Evolutionary conservation across 2,329 filamentous ascomycete genomes (phyloP).

Genomic region (Allantophomopsis cytisporea): DNA sequence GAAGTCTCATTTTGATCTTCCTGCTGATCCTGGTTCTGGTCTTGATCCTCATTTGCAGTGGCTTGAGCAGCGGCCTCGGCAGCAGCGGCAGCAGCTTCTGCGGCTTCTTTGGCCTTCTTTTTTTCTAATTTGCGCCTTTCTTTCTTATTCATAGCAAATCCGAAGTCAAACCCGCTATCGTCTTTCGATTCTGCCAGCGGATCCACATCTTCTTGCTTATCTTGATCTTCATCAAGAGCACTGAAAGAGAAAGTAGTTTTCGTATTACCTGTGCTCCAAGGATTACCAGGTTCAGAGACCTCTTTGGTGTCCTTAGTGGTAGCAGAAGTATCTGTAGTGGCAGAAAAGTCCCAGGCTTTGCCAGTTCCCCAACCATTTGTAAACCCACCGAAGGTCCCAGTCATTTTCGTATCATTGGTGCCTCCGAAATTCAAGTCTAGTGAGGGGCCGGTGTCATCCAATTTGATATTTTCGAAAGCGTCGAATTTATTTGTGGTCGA

Average conservation of each 20-base stretch:
- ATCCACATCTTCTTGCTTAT: conserved; percentile 12
- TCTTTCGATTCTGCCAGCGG: conserved; percentile 19
- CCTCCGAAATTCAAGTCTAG: conserved; percentile 38
- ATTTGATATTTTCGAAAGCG: conserved; percentile 55
- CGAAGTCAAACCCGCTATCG: conserved; percentile 22
- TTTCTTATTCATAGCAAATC: conserved; percentile 21
- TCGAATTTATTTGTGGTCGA: conserved; percentile 22
- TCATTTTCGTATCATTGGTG: conserved; percentile 26
- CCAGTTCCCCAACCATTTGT: conserved; percentile 45
- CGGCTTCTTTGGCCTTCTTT: conserved; percentile 14
- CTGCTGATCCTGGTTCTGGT: conserved; percentile 23
- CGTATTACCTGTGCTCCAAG: conserved; percentile 31
- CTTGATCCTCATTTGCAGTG: conserved; percentile 15
- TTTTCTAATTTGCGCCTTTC: conserved; percentile 28
- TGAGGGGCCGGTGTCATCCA: conserved; percentile 45
- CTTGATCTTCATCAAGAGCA: conserved; percentile 26
- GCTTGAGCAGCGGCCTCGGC: conserved; percentile 7
- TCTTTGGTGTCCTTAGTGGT: conserved; percentile 24
- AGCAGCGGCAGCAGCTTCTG: conserved; percentile 12
- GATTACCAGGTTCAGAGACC: conserved; percentile 27
- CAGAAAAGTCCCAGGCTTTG: conserved; percentile 25
- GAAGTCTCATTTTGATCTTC: conserved; percentile 15
- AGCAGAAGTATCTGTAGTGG: conserved; percentile 23
- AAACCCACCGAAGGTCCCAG: conserved; percentile 39
- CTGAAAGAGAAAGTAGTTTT: conserved; percentile 42